A percentile compares a stretch with the other conserved stretches of the same genome.
Conservation (phyloP, 1,284 basidiomycete species). For the Fistulina hepatica region DNA sequence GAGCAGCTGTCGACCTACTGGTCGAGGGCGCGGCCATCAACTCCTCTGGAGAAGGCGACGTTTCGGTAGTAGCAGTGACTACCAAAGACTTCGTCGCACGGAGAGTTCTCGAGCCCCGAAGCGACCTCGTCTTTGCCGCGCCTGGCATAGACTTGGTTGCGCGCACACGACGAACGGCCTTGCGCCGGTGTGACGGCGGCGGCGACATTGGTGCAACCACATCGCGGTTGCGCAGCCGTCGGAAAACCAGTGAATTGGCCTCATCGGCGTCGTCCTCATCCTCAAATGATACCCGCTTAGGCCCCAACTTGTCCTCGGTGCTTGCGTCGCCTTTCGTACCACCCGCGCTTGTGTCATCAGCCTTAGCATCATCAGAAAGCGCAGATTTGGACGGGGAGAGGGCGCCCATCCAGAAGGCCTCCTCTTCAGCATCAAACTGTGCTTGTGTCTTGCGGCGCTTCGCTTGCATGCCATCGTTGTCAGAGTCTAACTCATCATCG, state of each 20-base stretch:
- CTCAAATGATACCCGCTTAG: no score
- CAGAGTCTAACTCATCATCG: constrained; percentile 6
- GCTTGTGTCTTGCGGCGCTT: constrained; percentile 20
- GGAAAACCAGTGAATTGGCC: background rate
- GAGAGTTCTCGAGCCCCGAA: constrained; percentile 28
- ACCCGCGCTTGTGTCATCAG: constrained; percentile 13
- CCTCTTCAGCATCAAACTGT: constrained; percentile 26
- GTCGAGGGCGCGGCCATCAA: no score
- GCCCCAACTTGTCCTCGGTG: background rate
- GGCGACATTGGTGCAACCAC: background rate
- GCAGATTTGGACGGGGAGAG: no score
- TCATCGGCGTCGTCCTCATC: background rate
- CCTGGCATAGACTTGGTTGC: constrained; percentile 8
- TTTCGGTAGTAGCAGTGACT: no score
- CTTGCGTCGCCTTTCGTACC: background rate
- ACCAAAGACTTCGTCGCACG: no score
- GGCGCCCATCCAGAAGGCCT: constrained; percentile 31
- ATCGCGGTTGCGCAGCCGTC: background rate
- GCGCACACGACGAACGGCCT: background rate
- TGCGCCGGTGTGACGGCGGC: background rate
- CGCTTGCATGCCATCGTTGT: constrained; percentile 18
- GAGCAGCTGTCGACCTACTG: no score
- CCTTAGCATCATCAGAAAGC: constrained; percentile 17
- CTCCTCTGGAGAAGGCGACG: no score
- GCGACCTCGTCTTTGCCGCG: constrained; percentile 12